Conservation (phyloP, 1,284 basidiomycete genomes). For the Trichosporon inkin region DNA sequence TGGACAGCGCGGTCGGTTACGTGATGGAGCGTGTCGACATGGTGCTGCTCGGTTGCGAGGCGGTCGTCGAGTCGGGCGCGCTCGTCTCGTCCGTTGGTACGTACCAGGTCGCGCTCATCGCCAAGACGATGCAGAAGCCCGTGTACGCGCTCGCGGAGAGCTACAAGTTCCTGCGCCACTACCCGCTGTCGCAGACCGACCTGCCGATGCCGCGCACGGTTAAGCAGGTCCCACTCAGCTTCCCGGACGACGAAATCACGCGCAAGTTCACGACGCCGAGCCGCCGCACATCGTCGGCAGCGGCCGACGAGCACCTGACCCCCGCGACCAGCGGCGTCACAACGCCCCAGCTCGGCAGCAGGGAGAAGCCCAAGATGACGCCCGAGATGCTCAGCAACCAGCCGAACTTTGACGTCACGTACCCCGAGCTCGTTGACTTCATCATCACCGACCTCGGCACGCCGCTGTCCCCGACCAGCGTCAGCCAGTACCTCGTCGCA, state of each 20-base stretch:
- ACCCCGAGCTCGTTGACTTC: conserved; percentile 50
- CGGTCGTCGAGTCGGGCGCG: conserved; percentile 85
- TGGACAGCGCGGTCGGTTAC: conserved; percentile 95
- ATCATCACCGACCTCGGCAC: conserved; percentile 50
- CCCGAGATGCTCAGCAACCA: conserved; percentile 50
- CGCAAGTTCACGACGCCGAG: conserved; percentile 18
- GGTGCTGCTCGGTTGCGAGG: conserved; percentile 93
- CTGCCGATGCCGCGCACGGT: conserved; percentile 57
- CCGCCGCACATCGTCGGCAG: conserved; percentile 8
- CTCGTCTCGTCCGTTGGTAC: conserved; percentile 70
- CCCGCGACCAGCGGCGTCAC: conserved; percentile 13
- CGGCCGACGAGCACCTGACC: conserved; percentile 6
- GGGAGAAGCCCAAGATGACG: conserved; percentile 40
- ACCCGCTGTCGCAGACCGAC: conserved; percentile 95
- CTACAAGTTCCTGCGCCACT: conserved; percentile 96
- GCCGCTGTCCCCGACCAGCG: conserved; percentile 44
- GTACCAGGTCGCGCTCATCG: conserved; percentile 93
- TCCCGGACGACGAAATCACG: conserved; percentile 25
- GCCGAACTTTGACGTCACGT: conserved; percentile 53
- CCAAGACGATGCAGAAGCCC: conserved; percentile 88
- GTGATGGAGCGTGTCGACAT: conserved; percentile 94
- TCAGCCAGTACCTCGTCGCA: conserved; percentile 51
- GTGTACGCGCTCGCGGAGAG: conserved; percentile 96
- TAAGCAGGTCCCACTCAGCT: conserved; percentile 25
- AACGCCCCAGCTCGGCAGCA: not conserved